Percentiles rank a stretch among this genome's conserved stretches.
phyloP scores from a whole-genome alignment of 306 rosid genomes.

The Parietaria judaica region DNA sequence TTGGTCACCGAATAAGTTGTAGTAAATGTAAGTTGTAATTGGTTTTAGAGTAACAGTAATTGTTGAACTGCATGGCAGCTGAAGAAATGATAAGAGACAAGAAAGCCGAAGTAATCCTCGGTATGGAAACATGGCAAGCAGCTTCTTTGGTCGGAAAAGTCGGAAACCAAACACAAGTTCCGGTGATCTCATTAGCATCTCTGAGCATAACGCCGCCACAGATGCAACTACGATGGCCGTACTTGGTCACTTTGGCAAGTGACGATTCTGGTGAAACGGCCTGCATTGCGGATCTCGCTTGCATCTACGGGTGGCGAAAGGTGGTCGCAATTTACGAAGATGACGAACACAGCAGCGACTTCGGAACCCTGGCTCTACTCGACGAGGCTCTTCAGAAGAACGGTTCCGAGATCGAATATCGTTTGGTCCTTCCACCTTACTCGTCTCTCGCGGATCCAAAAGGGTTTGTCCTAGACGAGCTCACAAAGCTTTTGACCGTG shows the following conservation, averaged over 20 bases:
- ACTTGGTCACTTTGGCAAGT: conserved; percentile 21
- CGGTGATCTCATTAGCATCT: conserved; percentile 23
- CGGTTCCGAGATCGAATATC: conserved; percentile 43
- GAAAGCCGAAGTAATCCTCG: conserved; percentile 21
- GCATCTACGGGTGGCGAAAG: conserved; percentile 17
- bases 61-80: conserved; percentile 3
- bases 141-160: conserved; percentile 17
- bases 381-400: conserved; percentile 46
- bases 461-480: conserved; percentile 38
- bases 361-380: conserved; percentile 32
- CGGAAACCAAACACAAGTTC: conserved; percentile 10
- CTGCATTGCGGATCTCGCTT: conserved; percentile 20
- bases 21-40: background rate
- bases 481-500: conserved; percentile 23
- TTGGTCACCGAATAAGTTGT: background rate
- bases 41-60: background rate
- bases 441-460: conserved; percentile 39
- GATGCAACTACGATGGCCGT: conserved; percentile 26
- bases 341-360: conserved; percentile 27
- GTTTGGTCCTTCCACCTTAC: conserved; percentile 40
- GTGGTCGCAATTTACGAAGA: conserved; percentile 24
- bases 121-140: conserved; percentile 32
- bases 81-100: conserved; percentile 21
- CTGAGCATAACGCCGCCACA: conserved; percentile 19
- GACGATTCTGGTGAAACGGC: conserved; percentile 8